A percentile compares a stretch with the other conserved stretches of the same genome.
phyloP scores from a whole-genome alignment of 805 yeast species.

The Yarrowia osloensis region DNA sequence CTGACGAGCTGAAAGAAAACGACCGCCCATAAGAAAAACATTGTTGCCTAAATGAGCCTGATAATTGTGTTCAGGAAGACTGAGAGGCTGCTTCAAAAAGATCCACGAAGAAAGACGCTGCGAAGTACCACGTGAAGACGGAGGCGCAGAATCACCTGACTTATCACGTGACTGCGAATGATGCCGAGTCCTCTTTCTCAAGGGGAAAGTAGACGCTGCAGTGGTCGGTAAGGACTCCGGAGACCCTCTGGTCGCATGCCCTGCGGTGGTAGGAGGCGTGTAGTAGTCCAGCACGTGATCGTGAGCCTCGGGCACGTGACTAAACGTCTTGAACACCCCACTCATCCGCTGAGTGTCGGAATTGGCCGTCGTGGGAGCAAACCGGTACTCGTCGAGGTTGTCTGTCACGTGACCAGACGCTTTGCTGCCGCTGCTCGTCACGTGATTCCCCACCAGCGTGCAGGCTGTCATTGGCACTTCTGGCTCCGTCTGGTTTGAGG shows the following conservation, averaged over 20 bases:
- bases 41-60: constrained; percentile 16
- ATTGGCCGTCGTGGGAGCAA: no score
- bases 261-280: not conserved
- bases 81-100: not conserved
- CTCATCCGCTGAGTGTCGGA: not conserved
- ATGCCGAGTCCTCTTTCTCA: not conserved
- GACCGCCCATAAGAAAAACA: constrained; percentile 65
- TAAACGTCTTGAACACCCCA: not conserved
- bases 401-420: not conserved
- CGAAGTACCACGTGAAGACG: not conserved
- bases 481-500: not conserved
- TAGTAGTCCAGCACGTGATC: not conserved
- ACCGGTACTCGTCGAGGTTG: not conserved
- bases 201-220: not conserved
- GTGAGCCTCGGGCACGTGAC: not conserved
- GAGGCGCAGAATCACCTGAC: not conserved
- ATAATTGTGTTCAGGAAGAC: not conserved
- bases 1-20: constrained; percentile 50
- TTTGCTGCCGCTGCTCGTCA: not conserved
- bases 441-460: not conserved
- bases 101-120: not conserved
- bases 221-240: not conserved
- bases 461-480: not conserved
- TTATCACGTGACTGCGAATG: not conserved
- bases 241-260: not conserved